Conservation (phyloP, 345 rosid species). For the Noccaea bulbosa region DNA sequence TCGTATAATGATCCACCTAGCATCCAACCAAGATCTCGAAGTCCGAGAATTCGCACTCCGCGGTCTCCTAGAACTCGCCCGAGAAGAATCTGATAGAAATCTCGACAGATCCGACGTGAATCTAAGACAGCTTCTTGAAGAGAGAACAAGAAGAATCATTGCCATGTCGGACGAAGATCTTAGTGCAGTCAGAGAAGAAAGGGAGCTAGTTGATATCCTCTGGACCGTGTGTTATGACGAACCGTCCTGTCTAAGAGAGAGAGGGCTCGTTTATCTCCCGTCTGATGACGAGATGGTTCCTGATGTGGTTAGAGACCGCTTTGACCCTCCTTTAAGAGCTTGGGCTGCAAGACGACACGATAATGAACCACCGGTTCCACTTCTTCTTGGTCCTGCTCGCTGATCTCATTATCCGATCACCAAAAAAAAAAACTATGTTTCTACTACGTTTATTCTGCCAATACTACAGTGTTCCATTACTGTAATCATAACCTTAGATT, state of each 20-base stretch:
- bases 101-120: slow-evolving; percentile 59
- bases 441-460: not conserved
- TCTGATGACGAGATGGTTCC: slow-evolving; percentile 75
- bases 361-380: slow-evolving; percentile 46
- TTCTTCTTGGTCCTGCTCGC: slow-evolving; percentile 59
- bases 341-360: slow-evolving; percentile 58
- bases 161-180: slow-evolving; percentile 79
- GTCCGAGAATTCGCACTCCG: slow-evolving; percentile 86
- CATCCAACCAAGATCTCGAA: slow-evolving; percentile 69
- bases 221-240: slow-evolving; percentile 75
- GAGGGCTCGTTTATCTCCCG: slow-evolving; percentile 75
- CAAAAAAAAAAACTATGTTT: not conserved
- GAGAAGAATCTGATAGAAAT: slow-evolving; percentile 50
- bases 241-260: slow-evolving; percentile 67
- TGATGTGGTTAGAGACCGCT: slow-evolving; percentile 74
- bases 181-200: slow-evolving; percentile 78
- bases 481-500: slow-evolving; percentile 13
- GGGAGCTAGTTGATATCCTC: slow-evolving; percentile 77
- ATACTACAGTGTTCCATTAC: not conserved
- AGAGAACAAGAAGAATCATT: slow-evolving; percentile 61
- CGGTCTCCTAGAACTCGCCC: slow-evolving; percentile 69
- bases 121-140: slow-evolving; percentile 72
- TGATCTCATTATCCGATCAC: slow-evolving; percentile 38
- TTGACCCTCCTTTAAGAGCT: slow-evolving; percentile 82
- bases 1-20: slow-evolving; percentile 80